Evolutionary conservation across 371 early-diverging fungal species (phyloP), one percentile per base, ranked within the genome.

Genomic region (Funneliformis caledonium): DNA sequence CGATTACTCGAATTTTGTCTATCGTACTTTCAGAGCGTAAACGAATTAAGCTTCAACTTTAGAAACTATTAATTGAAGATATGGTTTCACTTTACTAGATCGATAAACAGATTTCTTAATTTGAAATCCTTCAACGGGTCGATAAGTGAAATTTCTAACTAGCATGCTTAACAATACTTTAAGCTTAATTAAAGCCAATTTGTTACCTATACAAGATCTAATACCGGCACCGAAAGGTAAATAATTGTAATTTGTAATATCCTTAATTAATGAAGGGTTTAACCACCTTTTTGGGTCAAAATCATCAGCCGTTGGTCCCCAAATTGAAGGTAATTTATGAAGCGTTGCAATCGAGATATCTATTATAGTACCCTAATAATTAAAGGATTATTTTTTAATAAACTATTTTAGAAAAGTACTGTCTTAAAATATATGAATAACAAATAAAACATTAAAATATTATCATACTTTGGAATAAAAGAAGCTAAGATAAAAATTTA

Each of bases 211-310:
- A 26, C 26, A 26, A 26, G 26, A 26, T 26, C 26, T 26, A 26
- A 10, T 84, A 84, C 22, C 93, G 11, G 89, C 85, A 72, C 89
- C 72, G 82, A 93, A 93, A 1, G 92, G 93, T 80, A 89, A 82
- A 73, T 88, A 92, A 4, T 88, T 87, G 81, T 81, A 84, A 48
- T 64, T 79, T 82, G 82, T 81, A 31, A 59, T 14, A 59, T 59
- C 22, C 22, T 72, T 50, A 33, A 74, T 31, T n/a, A 26, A 26
- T 26, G 26, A 26, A 26, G 26, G 26, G 26, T 26, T 26, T 26
- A 26, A 26, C 26, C 26, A 26, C 26, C 26, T 26, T 26, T 26
- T 26, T 26, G 26, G 26, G 26, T 26, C 26, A 0, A 26, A 26
- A 26, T 26, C 26, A 26, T 26, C 26, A 26, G 26, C 26, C 26